phyloP scores from a whole-genome alignment of 495 filamentous ascomycete species.

The Trichoderma asperelloides region DNA sequence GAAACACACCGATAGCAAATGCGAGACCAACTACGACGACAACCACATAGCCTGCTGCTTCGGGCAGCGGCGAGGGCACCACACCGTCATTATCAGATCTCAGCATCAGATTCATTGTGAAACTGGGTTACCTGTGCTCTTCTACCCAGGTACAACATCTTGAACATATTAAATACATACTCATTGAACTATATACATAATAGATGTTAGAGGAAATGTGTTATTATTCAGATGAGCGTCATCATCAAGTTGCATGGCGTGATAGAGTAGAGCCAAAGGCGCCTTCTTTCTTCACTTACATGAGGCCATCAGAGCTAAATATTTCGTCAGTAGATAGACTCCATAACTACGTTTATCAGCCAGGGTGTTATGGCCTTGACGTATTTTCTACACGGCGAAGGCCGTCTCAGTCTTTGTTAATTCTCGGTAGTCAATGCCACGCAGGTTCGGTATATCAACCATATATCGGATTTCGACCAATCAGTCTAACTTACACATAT shows the following conservation, averaged over 20 bases:
- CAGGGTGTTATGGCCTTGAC: neutral
- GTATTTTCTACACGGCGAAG: neutral
- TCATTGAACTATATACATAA: neutral
- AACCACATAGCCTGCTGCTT: constrained; percentile 75
- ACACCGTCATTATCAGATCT: neutral
- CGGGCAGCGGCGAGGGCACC: constrained; percentile 12
- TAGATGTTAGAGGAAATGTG: neutral
- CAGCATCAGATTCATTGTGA: neutral
- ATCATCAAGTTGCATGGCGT: neutral
- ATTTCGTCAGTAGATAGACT: neutral
- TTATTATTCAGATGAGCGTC: neutral
- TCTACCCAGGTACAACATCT: neutral
- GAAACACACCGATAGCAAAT: constrained; percentile 77
- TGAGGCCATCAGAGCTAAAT: neutral
- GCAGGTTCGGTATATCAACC: neutral
- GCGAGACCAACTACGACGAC: constrained; percentile 67
- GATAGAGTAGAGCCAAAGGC: neutral
- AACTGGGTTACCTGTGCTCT: too few relatives aligned
- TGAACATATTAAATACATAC: neutral
- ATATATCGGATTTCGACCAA: neutral
- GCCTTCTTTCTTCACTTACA: neutral
- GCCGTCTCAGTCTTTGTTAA: neutral
- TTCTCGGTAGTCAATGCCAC: too few relatives aligned
- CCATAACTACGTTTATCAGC: neutral
- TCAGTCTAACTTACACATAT: too few relatives aligned